Evolutionary conservation across 208 protist species (phyloP).

Genomic region (Acanthamoeba healyi): DNA sequence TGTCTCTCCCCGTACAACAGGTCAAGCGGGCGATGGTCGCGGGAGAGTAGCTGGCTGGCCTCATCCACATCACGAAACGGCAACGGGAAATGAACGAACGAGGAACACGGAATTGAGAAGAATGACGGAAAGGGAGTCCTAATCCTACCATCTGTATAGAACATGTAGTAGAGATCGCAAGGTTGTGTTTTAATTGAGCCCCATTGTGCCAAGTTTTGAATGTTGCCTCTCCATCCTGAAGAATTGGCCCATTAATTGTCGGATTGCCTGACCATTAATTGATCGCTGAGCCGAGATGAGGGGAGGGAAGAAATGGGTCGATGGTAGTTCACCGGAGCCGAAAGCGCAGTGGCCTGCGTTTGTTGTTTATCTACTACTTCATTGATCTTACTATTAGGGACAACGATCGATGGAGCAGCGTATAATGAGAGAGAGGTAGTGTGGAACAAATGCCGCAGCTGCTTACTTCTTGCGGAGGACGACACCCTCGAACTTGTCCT

Average conservation of each 20-base stretch:
- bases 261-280: no score
- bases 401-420: not conserved
- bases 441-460: not conserved
- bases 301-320: not conserved
- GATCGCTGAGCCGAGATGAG: no score
- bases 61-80: not conserved
- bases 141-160: not conserved
- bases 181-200: not conserved
- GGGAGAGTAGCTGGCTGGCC: not conserved
- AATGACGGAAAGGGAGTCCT: not conserved
- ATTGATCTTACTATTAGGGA: not conserved
- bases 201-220: no score
- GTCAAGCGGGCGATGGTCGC: not conserved
- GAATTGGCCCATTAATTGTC: no score
- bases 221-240: no score
- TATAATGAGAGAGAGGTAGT: not conserved
- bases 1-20: not conserved
- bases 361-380: no score
- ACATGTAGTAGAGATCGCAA: no score
- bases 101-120: not conserved
- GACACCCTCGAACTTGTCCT: slow-evolving; percentile 98
- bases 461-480: slow-evolving; percentile 89
- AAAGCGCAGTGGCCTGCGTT: not conserved
- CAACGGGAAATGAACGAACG: not conserved
- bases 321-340: not conserved